phyloP scores from a whole-genome alignment of 106 monocot species.

The Dioscorea dumetorum region DNA sequence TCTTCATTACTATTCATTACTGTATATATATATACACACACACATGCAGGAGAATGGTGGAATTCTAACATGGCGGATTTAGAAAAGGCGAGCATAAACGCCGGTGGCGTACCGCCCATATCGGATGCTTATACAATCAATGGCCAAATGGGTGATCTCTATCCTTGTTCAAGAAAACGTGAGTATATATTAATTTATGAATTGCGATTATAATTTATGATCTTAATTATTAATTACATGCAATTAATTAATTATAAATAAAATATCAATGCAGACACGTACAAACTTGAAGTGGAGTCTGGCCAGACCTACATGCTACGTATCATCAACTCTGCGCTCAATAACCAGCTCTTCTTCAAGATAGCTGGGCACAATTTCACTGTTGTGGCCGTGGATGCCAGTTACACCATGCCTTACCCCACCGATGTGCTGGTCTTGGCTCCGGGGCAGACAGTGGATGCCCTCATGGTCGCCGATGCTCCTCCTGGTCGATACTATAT shows the following conservation, averaged over 20 bases:
- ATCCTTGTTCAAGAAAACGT: slow-evolving; percentile 44
- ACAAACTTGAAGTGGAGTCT: not conserved
- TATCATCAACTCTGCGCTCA: slow-evolving; percentile 22
- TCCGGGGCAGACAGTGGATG: slow-evolving; percentile 22
- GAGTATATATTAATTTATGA: not conserved
- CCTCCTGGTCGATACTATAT: slow-evolving; percentile 14
- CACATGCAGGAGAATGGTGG: slow-evolving; percentile 42
- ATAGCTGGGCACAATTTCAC: slow-evolving; percentile 13
- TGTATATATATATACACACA: too few species aligned
- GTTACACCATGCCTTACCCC: slow-evolving; percentile 10
- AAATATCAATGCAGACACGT: not conserved
- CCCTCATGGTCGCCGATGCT: slow-evolving; percentile 1
- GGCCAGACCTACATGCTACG: slow-evolving; percentile 16
- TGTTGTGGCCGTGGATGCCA: slow-evolving; percentile 14
- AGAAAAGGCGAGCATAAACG: slow-evolving; percentile 18
- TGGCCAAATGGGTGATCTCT: slow-evolving; percentile 58
- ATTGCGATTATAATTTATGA: too few species aligned
- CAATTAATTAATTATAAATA: too few species aligned
- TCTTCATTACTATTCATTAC: too few species aligned
- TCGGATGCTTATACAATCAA: slow-evolving; percentile 89
- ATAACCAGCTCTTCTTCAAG: slow-evolving; percentile 18
- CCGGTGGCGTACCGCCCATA: slow-evolving; percentile 13
- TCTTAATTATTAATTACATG: not conserved
- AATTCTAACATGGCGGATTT: slow-evolving; percentile 48
- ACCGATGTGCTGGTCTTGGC: slow-evolving; percentile 9